These are phyloP conservation scores for Phellinidium pouzarii DNA, from an alignment of 1,284 basidiomycete genomes.

Conservation along the genomic window DNA sequence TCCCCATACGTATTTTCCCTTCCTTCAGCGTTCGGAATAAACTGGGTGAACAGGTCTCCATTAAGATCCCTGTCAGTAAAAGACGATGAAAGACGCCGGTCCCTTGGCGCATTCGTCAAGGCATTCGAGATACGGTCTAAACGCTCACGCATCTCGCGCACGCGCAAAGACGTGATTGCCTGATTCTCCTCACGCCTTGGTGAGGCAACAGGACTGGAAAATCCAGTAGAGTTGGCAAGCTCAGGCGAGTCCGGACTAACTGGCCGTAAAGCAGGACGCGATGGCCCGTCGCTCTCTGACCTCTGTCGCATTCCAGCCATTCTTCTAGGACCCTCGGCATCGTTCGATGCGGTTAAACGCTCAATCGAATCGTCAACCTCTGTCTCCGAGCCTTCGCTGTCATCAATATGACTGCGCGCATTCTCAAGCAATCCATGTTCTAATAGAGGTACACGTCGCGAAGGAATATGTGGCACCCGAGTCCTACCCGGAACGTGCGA, in stretches of 20 bases:
- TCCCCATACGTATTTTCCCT: neutral
- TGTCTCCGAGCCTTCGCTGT: slow-evolving; percentile 10
- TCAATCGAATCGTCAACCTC: slow-evolving; percentile 5
- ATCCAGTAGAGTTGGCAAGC: no score
- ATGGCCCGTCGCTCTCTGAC: neutral
- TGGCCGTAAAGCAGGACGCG: neutral
- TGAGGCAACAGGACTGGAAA: neutral
- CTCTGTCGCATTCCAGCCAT: neutral
- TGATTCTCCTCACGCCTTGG: neutral
- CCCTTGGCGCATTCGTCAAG: neutral
- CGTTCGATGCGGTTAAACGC: neutral
- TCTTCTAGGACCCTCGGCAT: neutral
- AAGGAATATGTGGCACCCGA: neutral
- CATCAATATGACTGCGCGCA: neutral
- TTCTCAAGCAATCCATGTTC: neutral
- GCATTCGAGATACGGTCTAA: slow-evolving; percentile 1
- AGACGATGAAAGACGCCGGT: neutral
- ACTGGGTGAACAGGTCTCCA: neutral
- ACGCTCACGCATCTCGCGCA: slow-evolving; percentile 1
- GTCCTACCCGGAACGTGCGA: neutral
- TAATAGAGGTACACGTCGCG: slow-evolving; percentile 1
- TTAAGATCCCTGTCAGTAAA: neutral
- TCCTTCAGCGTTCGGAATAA: neutral
- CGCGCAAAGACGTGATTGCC: neutral
- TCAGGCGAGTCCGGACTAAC: neutral